phyloP scores from a whole-genome alignment of 1,284 basidiomycete genomes.

The Pseudozyma thailandica region DNA sequence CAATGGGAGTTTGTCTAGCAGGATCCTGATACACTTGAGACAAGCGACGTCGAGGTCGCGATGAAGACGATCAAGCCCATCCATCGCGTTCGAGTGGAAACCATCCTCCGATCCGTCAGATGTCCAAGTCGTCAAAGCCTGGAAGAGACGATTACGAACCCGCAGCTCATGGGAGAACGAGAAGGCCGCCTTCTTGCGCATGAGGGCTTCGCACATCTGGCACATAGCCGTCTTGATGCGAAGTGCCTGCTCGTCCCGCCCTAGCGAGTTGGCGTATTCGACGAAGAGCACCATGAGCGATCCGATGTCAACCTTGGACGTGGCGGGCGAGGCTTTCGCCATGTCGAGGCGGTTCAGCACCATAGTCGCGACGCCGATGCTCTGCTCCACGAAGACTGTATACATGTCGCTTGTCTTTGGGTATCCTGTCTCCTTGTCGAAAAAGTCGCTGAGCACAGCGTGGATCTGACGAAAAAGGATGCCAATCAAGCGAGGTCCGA shows the following conservation, averaged over 20 bases:
- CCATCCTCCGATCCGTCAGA: slow-evolving; percentile 56
- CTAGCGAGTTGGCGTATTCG: slow-evolving; percentile 62
- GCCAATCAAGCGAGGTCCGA: slow-evolving; percentile 50
- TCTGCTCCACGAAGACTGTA: slow-evolving; percentile 65
- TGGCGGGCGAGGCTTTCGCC: slow-evolving; percentile 20
- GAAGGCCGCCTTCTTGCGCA: slow-evolving; percentile 59
- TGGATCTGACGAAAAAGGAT: slow-evolving; percentile 63
- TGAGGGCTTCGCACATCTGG: slow-evolving; percentile 60
- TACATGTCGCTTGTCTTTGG: slow-evolving; percentile 59
- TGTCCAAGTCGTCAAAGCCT: slow-evolving; percentile 62
- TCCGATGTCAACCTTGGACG: slow-evolving; percentile 59
- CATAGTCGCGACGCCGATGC: slow-evolving; percentile 59
- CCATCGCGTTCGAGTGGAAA: slow-evolving; percentile 14
- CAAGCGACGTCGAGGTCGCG: slow-evolving; percentile 62
- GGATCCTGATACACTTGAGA: slow-evolving; percentile 60
- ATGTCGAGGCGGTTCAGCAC: slow-evolving; percentile 55
- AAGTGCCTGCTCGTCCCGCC: slow-evolving; percentile 56
- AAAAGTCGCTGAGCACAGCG: slow-evolving; percentile 62
- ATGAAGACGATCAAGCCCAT: slow-evolving; percentile 56
- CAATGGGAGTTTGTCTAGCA: slow-evolving; percentile 60
- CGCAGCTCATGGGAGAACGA: slow-evolving; percentile 60
- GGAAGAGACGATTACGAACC: slow-evolving; percentile 63
- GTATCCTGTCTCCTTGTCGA: slow-evolving; percentile 61
- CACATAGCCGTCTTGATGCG: slow-evolving; percentile 63
- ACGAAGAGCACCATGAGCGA: slow-evolving; percentile 63